Conservation (phyloP, 371 early-diverging fungal species). For the Mortierella sp. region DNA sequence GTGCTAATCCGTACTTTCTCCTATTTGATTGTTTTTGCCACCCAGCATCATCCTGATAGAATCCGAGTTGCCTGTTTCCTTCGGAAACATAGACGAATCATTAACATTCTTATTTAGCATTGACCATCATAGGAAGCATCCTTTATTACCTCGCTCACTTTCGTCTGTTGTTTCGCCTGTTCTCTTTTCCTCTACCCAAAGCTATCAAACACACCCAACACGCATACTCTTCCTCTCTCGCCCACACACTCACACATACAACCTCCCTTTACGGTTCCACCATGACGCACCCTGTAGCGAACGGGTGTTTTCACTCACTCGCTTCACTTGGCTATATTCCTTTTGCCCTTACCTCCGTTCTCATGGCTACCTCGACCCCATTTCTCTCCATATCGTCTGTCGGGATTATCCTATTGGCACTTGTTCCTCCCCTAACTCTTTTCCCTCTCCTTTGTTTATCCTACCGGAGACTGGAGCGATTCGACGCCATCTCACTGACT, state of each 20-base stretch:
- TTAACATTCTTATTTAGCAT: background rate
- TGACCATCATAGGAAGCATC: background rate
- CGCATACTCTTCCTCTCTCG: too few relatives aligned
- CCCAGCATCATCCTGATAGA: background rate
- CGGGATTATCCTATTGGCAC: constrained; percentile 38
- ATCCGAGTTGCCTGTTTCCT: background rate
- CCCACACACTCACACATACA: background rate
- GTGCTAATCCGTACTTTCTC: background rate
- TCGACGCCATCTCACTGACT: constrained; percentile 37
- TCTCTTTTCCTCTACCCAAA: background rate
- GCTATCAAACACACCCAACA: too few relatives aligned
- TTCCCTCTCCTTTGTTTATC: constrained; percentile 47
- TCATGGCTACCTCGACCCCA: constrained; percentile 41
- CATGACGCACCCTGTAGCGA: constrained; percentile 15
- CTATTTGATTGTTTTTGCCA: background rate
- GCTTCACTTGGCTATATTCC: constrained; percentile 52
- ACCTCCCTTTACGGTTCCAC: background rate
- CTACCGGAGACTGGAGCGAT: constrained; percentile 45
- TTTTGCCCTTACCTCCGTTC: constrained; percentile 42
- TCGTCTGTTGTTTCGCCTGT: background rate
- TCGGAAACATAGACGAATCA: background rate
- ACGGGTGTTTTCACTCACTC: constrained; percentile 49
- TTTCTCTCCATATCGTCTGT: constrained; percentile 30
- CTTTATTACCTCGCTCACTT: background rate
- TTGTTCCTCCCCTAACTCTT: constrained; percentile 38